Base-by-base conservation (phyloP, 2,329 filamentous ascomycete species). In the Corniculantispora saksenae region DNA sequence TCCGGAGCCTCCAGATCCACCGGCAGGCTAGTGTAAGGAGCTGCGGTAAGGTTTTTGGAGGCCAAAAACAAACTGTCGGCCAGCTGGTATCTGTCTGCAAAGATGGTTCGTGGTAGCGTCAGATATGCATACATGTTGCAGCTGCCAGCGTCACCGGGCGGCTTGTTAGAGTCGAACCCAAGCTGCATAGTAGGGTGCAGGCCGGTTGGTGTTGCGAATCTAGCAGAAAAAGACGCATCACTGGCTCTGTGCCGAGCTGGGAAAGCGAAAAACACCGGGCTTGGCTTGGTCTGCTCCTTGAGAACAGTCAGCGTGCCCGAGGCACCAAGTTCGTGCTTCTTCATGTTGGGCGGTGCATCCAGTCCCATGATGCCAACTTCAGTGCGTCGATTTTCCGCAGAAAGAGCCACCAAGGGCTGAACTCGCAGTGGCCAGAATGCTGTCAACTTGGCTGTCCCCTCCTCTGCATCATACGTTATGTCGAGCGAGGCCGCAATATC, bases 1-100 rank as follows among this genome's bases (percentile, higher is more conserved):
- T 90, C 90, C 1, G 94, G 94, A 0, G 93, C 93, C 79, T 98
- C 94, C 61, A 98, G 88, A 70, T 98, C 94, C 8, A 94, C 91
- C 23, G 92, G 91, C 15, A 91, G 86, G 29, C 88, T 88, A 17
- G 92, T 84, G 68, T 90, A 87, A 53, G 84, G 88, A 48, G 96
- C 79, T 2, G 85, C 81, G 2, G 84, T 82, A 23, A 97, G 83
- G 72, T 96, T 92, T 72, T 97, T 93, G 1, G 92, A 94, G 3
- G 86, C 77, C 35, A 97, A 84, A 78, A 96, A 95, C 6, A 97
- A 83, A 0, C 85, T 78, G 74, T 94, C 91, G 27, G 81, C 83
- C 66, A 97, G 85, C 77, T 97, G 93, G 78, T 97, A 96, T 72
- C 89, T 89, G 80, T 98, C 94, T 47, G 91, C 87, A 77, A 98